phyloP scores from a whole-genome alignment of 2,329 filamentous ascomycete genomes.

The Cordyceps cateniannulata region DNA sequence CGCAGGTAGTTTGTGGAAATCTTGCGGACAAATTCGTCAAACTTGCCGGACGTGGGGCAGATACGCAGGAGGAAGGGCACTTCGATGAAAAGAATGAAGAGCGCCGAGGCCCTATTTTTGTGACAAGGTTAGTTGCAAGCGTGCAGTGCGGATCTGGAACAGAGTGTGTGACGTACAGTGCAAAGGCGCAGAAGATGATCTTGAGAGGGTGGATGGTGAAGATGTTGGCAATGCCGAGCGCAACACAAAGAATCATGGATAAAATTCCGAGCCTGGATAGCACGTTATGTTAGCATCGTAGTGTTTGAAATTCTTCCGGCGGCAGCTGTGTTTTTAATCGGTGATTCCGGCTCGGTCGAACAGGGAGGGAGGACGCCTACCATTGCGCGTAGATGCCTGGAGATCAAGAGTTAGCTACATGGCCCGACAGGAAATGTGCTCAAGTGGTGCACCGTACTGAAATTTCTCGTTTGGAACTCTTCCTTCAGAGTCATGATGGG shows the following conservation, averaged over 20 bases:
- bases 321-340: not conserved
- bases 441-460: constrained; percentile 49
- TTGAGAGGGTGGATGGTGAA: constrained; percentile 46
- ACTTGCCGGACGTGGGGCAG: constrained; percentile 86
- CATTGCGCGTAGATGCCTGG: constrained; percentile 71
- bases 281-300: constrained; percentile 5
- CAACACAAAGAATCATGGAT: constrained; percentile 65
- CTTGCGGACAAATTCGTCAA: constrained; percentile 82
- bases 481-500: constrained; percentile 63
- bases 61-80: constrained; percentile 93
- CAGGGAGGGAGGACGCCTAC: constrained; percentile 38
- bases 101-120: constrained; percentile 53
- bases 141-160: not conserved
- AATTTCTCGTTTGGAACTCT: constrained; percentile 67
- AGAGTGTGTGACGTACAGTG: constrained; percentile 39
- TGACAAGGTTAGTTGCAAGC: not conserved
- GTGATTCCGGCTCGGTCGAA: not conserved
- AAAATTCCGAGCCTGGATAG: constrained; percentile 57
- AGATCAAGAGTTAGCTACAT: constrained; percentile 26
- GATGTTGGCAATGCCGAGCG: constrained; percentile 62
- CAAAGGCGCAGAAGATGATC: constrained; percentile 47
- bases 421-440: not conserved
- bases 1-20: constrained; percentile 98
- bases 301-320: not conserved
- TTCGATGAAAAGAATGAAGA: constrained; percentile 78